Base-by-base conservation (phyloP, 305 asterid species). In the Stenogyne calaminthoides region DNA sequence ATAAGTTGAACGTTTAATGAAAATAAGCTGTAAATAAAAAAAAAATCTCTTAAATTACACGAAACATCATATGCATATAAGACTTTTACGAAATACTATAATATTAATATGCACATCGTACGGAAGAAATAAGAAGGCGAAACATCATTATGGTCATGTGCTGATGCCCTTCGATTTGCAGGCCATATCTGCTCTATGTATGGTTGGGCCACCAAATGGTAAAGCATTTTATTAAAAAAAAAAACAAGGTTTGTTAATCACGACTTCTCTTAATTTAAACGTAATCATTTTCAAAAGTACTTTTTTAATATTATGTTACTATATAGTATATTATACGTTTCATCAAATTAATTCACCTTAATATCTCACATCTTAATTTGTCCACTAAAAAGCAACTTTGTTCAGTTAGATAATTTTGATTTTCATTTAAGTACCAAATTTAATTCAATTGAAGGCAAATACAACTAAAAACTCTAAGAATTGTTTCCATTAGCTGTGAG, bases 121-220 rank as follows among this genome's bases (percentile, higher is more conserved):
- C 39, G 37, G 19, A 57, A 57, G 22, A 32, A 22, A 59, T 59
- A 44, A 36, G 46, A 5, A n/a, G 9, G 9, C 15, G 62, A 12
- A 60, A 59, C 68, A 59, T 60, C 46, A 71, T 71, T 27, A 71
- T 59, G 58, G 61, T 16, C 14, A 29, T n/a, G n/a, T n/a, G n/a
- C n/a, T n/a, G n/a, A n/a, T 55, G 64, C 40, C 25, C 55, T 34
- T 55, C 7, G 73, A 16, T 55, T 20, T 44, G 69, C 69, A 60
- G 63, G 49, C 69, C 69, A 71, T 27, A 57, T n/a, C 11, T 51
- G 57, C 67, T 40, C 75, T 25, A 25, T 25, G 67, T 42, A 9
- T 39, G 0, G 58, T 57, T 57, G 69, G 62, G 49, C 62, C 76
- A 46, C 69, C 49, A 32, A 22, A 70, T 59, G 51, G 37, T 27